Evolutionary conservation across 805 yeast species (phyloP).

Genomic region (Metschnikowia henanensis): DNA sequence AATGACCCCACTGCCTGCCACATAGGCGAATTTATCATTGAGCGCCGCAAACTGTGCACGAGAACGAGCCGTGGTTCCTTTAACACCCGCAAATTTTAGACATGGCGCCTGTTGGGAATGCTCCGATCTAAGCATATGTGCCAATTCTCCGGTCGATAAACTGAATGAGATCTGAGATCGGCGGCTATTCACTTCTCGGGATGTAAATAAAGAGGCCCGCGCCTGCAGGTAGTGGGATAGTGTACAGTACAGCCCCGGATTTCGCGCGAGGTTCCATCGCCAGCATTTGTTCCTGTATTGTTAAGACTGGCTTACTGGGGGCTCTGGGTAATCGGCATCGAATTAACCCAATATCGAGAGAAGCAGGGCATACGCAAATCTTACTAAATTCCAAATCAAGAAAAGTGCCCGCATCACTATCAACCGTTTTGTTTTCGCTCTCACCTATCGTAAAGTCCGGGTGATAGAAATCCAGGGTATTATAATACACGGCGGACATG

Average conservation of each 20-base stretch:
- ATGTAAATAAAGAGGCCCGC: conserved; percentile 5
- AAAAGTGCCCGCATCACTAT: too few relatives aligned
- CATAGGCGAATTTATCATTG: conserved; percentile 47
- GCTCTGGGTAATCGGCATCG: too few relatives aligned
- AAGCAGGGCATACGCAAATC: too few relatives aligned
- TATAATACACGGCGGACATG: conserved; percentile 1
- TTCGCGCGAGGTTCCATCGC: conserved; percentile 7
- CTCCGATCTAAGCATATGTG: neutral
- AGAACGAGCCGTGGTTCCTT: conserved; percentile 49
- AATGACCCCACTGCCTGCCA: conserved; percentile 62
- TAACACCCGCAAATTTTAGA: conserved; percentile 15
- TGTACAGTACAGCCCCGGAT: conserved; percentile 11
- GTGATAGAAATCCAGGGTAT: too few relatives aligned
- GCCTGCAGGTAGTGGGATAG: neutral
- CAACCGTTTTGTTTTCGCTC: too few relatives aligned
- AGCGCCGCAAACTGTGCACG: conserved; percentile 42
- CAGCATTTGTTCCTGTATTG: neutral
- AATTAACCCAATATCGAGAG: too few relatives aligned
- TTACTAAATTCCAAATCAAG: too few relatives aligned
- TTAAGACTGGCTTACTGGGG: too few relatives aligned
- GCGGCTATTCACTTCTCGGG: neutral
- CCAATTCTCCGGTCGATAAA: too few relatives aligned
- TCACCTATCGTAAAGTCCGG: too few relatives aligned
- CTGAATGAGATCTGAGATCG: neutral
- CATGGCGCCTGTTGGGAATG: neutral